phyloP scores from a whole-genome alignment of 306 rosid genomes.

The barrel medic (Medicago truncatula) region MtrunA17r5.0-ANR NC_053043.1:1311001-1311500 shows the following conservation, averaged over 20 bases:
- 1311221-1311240: conserved; percentile 61
- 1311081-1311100: conserved; percentile 62
- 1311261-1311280: conserved; percentile 70
- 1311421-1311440: not conserved
- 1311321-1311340: conserved; percentile 64
- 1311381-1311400: not conserved
- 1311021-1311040: conserved; percentile 62
- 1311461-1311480: conserved; percentile 29
- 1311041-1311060: conserved; percentile 63
- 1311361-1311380: conserved; percentile 11
- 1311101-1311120: conserved; percentile 64
- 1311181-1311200: conserved; percentile 70
- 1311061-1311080: conserved; percentile 54
- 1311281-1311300: conserved; percentile 66
- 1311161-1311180: conserved; percentile 67
- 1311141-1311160: conserved; percentile 67
- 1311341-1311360: conserved; percentile 60
- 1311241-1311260: conserved; percentile 56
- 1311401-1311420: not conserved
- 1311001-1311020: conserved; percentile 68
- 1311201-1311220: conserved; percentile 64
- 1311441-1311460: conserved; percentile 3
- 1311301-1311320: conserved; percentile 69
- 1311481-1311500: conserved; percentile 4
- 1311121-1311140: conserved; percentile 63